phyloP scores from a whole-genome alignment of 2,329 filamentous ascomycete genomes.

The Microdochium trichocladiopsis region DNA sequence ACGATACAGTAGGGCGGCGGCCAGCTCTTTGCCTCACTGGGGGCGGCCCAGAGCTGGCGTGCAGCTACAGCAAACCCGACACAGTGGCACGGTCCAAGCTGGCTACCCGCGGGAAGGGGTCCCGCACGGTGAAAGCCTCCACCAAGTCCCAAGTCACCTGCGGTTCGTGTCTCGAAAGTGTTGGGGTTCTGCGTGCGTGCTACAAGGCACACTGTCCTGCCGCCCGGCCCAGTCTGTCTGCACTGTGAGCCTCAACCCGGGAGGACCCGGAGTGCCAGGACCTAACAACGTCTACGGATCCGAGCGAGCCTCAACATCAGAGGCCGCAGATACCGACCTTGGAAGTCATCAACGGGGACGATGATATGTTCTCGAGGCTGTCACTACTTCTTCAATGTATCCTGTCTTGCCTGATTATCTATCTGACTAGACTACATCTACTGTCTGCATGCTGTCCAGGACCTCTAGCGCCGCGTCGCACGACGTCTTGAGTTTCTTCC shows the following conservation, averaged over 20 bases:
- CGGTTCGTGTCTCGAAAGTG: too few relatives aligned
- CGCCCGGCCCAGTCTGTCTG: too few relatives aligned
- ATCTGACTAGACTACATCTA: background rate
- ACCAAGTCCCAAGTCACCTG: too few relatives aligned
- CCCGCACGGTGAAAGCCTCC: too few relatives aligned
- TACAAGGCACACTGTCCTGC: too few relatives aligned
- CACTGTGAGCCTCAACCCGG: too few relatives aligned
- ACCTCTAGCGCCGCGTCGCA: conserved; percentile 34
- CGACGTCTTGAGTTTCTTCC: conserved; percentile 36
- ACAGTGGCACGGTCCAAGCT: background rate
- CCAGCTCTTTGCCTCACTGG: background rate
- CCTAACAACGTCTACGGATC: too few relatives aligned
- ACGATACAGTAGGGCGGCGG: background rate
- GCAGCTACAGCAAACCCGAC: background rate
- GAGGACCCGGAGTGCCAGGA: too few relatives aligned
- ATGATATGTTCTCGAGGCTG: background rate
- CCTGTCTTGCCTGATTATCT: background rate
- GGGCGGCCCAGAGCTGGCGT: background rate
- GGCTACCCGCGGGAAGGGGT: background rate
- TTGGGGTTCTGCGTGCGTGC: too few relatives aligned
- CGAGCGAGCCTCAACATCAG: too few relatives aligned
- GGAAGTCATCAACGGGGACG: too few relatives aligned
- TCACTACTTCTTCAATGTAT: background rate
- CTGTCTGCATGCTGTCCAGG: conserved; percentile 13
- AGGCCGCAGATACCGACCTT: too few relatives aligned